Evolutionary conservation across 441 rosid genomes (phyloP), one percentile per base, ranked within the genome.

Genomic region (Populus trichocarpa): DNA sequence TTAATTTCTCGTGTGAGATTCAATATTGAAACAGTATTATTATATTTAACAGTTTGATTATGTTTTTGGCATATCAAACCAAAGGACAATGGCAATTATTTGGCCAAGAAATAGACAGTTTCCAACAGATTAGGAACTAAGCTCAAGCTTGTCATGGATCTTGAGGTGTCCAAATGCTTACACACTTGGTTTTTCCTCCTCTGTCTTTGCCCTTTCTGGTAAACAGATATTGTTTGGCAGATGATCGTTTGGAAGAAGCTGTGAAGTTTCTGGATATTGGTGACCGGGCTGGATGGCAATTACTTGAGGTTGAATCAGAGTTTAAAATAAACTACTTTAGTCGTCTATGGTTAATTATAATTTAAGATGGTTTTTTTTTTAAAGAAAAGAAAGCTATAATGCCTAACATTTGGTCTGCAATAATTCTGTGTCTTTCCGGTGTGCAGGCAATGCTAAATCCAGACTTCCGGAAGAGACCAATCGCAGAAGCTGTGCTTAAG

Each of bases 161-260:
- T 53, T 53, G 61, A 14, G 61, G 8, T 53, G 61, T 16, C 61
- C 8, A 5, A 65, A 65, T 65, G 32, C 14, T 65, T 8, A 3
- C 2, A 25, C 28, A 30, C 22, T 26, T 53, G 22, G 33, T 57
- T 46, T 53, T 67, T 28, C 22, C 46, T 33, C 68, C 35, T 2
- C 50, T 64, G 0, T 16, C 5, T 30, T 67, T 70, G 68, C 36
- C 6, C 72, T 69, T 69, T 11, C 26, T 35, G 64, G 78, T 2
- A 33, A 70, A 80, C 96, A 95, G 97, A 85, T 95, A 93, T 82
- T 95, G 99, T 85, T 80, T 90, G 80, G 99, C 94, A 0, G 99
- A 95, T 86, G 97, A 95, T 69, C 91, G 90, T 63, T 84, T 90
- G 40, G 85, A 84, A 79, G 96, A 91, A 84, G 97, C 97, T 70